Percentiles rank a stretch among this genome's conserved stretches.
phyloP scores from a whole-genome alignment of 257 asterid species.

The Asclepias syriaca region DNA sequence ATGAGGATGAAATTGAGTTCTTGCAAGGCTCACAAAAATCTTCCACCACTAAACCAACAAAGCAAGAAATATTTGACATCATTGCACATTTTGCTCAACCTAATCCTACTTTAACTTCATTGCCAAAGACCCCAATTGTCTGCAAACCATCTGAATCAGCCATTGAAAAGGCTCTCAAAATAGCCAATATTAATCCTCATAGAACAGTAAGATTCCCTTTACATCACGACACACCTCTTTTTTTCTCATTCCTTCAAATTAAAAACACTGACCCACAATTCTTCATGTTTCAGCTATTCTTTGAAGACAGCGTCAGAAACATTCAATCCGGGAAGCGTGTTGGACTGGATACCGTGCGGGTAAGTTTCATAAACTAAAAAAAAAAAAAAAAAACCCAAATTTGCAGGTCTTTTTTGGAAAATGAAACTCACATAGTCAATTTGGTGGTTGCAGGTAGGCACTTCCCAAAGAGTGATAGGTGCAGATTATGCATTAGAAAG shows the following conservation, averaged over 20 bases:
- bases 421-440: background rate
- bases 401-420: background rate
- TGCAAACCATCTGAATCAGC: conserved; percentile 88
- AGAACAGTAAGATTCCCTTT: conserved; percentile 56
- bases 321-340: conserved; percentile 72
- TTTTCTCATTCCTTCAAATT: background rate
- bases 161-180: conserved; percentile 64
- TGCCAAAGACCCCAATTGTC: conserved; percentile 81
- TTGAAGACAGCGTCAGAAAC: conserved; percentile 87
- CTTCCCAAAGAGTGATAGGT: conserved; percentile 75
- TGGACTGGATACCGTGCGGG: conserved; percentile 86
- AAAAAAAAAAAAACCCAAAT: background rate
- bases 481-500: conserved; percentile 90
- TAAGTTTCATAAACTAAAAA: conserved; percentile 15
- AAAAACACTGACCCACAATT: background rate
- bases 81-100: conserved; percentile 65
- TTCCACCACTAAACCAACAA: conserved; percentile 12
- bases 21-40: conserved; percentile 33
- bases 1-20: conserved; percentile 74
- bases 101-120: conserved; percentile 27
- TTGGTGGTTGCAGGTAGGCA: conserved; percentile 55
- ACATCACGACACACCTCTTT: background rate
- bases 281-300: conserved; percentile 57
- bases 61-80: conserved; percentile 60
- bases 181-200: conserved; percentile 71